Evolutionary conservation across 768 basidiomycete genomes (phyloP), one percentile per base, ranked within the genome.

Genomic region (Agaricus blazei): DNA sequence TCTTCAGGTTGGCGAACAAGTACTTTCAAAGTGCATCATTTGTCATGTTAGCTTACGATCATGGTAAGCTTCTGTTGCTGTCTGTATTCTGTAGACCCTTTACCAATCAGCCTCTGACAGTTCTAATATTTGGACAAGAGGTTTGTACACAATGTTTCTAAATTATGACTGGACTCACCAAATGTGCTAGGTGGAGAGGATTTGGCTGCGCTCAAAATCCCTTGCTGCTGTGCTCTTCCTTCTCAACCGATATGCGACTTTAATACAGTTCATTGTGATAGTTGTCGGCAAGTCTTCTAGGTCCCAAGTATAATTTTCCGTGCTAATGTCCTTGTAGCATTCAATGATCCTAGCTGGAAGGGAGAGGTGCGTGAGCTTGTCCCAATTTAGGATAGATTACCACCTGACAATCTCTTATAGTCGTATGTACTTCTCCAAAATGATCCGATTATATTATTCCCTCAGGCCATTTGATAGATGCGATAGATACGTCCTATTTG

Each of bases 241-340:
- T 4, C 48, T 70, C 23, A 69, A 68, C 51, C 63, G 69, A 12
- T 70, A 69, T 57, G 48, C 62, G 28, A 68, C 65, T 9, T 65
- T 64, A 2, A 41, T 69, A 0, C 62, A 67, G 38, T 68, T 68
- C 38, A 63, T 66, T 38, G 56, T 67, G 4, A 59, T 67, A 9
- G 37, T 68, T 4, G 37, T 59, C 29, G 65, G 67, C 66, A 37
- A 15, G 63, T 36, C n/a, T 6, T 8, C 28, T 26, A 19, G 7
- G 26, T 3, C 2, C n/a, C n/a, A 14, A 15, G 9, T 4, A n/a
- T 28, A 2, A 24, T 34, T 27, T 9, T 34, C 3, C 1, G 9
- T 12, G n/a, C 26, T 24, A 2, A 36, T 15, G 9, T 42, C 5
- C 12, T 31, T 53, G 7, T 28, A 68, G 67, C 65, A 3, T 68